Evolutionary conservation across 1,284 basidiomycete genomes (phyloP).

Genomic region (Moesziomyces parantarcticus): DNA sequence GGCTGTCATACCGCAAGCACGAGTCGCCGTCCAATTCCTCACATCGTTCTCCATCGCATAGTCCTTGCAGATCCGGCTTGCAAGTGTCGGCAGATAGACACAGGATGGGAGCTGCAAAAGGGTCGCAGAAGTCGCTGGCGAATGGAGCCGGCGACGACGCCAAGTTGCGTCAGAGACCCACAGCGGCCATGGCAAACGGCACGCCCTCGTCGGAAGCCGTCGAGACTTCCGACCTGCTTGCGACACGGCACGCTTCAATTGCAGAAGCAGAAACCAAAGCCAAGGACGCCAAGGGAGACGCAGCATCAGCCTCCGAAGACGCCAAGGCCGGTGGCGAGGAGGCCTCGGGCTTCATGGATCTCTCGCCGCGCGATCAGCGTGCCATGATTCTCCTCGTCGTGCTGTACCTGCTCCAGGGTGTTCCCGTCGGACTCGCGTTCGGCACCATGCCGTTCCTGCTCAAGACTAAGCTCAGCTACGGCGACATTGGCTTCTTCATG

Average conservation of each 20-base stretch:
- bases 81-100: not conserved
- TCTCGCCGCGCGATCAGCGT: constrained; percentile 35
- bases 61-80: not conserved
- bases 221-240: constrained; percentile 32
- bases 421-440: constrained; percentile 81
- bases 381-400: constrained; percentile 87
- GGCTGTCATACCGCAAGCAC: no score
- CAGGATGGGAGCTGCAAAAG: constrained; percentile 20
- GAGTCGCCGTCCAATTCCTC: no score
- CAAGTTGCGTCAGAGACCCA: constrained; percentile 25
- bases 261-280: not conserved
- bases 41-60: not conserved
- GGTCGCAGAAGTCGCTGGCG: constrained; percentile 12
- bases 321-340: constrained; percentile 27
- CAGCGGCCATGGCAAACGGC: constrained; percentile 23
- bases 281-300: constrained; percentile 6
- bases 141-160: constrained; percentile 5
- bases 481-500: constrained; percentile 93
- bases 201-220: constrained; percentile 26
- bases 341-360: constrained; percentile 49
- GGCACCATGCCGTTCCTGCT: constrained; percentile 97
- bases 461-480: constrained; percentile 93
- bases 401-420: constrained; percentile 92
- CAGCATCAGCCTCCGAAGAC: constrained; percentile 17
- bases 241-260: constrained; percentile 15